Percentiles rank a stretch among this genome's conserved stretches.
These are phyloP conservation scores for Camillea tinctor DNA, from an alignment of 2,329 filamentous ascomycete genomes.

Conservation along the genomic window DNA sequence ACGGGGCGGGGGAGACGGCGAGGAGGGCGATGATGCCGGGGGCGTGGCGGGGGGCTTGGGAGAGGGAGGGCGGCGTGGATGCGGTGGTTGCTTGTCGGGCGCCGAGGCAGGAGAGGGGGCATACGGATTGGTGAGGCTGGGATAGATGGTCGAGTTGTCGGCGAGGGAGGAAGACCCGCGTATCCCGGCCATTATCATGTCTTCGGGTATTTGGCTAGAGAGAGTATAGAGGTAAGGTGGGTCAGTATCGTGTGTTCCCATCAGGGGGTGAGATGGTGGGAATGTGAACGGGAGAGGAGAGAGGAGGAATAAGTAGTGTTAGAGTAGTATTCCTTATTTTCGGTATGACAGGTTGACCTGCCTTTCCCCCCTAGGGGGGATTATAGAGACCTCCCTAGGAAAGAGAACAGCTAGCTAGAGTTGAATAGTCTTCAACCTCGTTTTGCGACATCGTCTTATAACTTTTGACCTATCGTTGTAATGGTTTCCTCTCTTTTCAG, in stretches of 20 bases:
- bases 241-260: too few relatives aligned
- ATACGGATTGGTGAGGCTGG: constrained; percentile 6
- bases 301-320: constrained; percentile 6
- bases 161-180: not conserved
- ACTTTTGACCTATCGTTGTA: too few relatives aligned
- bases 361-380: too few relatives aligned
- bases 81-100: constrained; percentile 16
- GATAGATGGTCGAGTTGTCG: not conserved
- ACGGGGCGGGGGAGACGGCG: too few relatives aligned
- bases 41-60: constrained; percentile 4
- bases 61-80: too few relatives aligned
- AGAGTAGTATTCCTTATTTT: constrained; percentile 14
- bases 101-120: constrained; percentile 11
- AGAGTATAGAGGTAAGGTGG: not conserved
- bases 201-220: not conserved
- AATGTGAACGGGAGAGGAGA: not conserved
- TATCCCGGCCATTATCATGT: not conserved
- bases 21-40: not conserved
- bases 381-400: too few relatives aligned
- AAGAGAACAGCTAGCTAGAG: too few relatives aligned
- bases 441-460: too few relatives aligned
- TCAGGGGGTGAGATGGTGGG: not conserved
- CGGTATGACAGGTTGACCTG: too few relatives aligned
- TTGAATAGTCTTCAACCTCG: too few relatives aligned
- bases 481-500: too few relatives aligned